Evolutionary conservation across 1,284 basidiomycete species (phyloP), one percentile per base, ranked within the genome.

Genomic region (Trametes polyzona): DNA sequence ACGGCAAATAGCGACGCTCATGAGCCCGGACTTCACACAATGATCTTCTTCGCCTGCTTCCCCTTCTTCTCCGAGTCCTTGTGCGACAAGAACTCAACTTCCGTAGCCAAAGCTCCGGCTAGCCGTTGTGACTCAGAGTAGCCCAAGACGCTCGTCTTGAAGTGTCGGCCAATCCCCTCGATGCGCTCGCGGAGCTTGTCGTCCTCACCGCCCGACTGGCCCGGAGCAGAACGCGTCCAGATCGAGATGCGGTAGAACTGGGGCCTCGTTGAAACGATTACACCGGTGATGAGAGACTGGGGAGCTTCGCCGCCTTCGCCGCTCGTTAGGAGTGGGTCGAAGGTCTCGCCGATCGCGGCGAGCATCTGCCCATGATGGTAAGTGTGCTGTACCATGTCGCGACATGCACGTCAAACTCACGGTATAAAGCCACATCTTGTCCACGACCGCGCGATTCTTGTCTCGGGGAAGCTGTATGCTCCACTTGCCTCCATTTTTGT

Each of bases 401-500:
- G 26, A 47, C 8, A 29, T 8, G 23, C 8, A 14, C n/a, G 33
- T n/a, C 14, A 33, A 14, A 39, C 59, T 46, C 48, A 96, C 95
- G 37, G 96, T 98, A 78, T 96, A 96, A 47, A 99, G 84, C 96
- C 97, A 99, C 87, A 96, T 93, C 71, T 88, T 91, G 76, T 99
- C 96, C 52, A 99, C 91, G 44, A 86, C 77, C 30, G 66, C 71
- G 54, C 91, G 83, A 70, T 92, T 95, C 81, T 98, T 98, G 67
- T 98, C 96, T 71, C 93, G 90, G 26, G 97, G 96, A 29, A 99
- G 79, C 75, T 99, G 97, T 63, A 99, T 95, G 69, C 90, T 92
- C 96, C 96, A 99, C 78, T 98, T 99, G 58, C 96, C 96, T 47
- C 96, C 96, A 65, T 92, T 84, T 73, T 95, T 94, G 78, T 99